Evolutionary conservation across 257 asterid genomes (phyloP).

Genomic region (Salvia miltiorrhiza): DNA sequence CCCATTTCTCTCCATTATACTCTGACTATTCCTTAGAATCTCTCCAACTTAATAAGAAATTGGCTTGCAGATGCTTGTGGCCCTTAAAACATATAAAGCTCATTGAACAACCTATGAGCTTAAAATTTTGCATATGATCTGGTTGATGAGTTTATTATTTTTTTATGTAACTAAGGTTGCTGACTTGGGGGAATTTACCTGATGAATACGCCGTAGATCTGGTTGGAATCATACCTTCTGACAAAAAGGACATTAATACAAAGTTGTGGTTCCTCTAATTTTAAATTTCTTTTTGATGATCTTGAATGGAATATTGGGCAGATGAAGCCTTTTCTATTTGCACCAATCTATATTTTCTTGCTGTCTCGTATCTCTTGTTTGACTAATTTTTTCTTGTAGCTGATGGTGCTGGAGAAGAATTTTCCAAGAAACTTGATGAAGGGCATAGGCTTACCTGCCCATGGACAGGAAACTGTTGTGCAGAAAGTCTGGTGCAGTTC

Average conservation of each 20-base stretch:
- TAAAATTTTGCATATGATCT: no score
- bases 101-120: no score
- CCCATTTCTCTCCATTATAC: no score
- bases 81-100: no score
- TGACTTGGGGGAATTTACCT: neutral
- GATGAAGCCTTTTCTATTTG: neutral
- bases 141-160: no score
- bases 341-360: neutral
- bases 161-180: neutral
- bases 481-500: conserved; percentile 96
- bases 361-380: conserved; percentile 23
- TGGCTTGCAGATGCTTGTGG: no score
- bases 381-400: conserved; percentile 43
- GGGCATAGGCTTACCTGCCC: conserved; percentile 84
- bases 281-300: neutral
- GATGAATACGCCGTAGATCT: neutral
- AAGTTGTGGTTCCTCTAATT: neutral
- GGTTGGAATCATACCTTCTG: neutral
- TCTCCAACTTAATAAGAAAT: no score
- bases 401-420: conserved; percentile 74
- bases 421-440: conserved; percentile 69
- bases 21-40: no score
- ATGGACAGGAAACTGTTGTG: conserved; percentile 90
- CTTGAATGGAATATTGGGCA: neutral
- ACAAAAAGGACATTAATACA: neutral